Evolutionary conservation across 1,284 basidiomycete species (phyloP), one percentile per base, ranked within the genome.

Genomic region (Rhodotorula sp.): DNA sequence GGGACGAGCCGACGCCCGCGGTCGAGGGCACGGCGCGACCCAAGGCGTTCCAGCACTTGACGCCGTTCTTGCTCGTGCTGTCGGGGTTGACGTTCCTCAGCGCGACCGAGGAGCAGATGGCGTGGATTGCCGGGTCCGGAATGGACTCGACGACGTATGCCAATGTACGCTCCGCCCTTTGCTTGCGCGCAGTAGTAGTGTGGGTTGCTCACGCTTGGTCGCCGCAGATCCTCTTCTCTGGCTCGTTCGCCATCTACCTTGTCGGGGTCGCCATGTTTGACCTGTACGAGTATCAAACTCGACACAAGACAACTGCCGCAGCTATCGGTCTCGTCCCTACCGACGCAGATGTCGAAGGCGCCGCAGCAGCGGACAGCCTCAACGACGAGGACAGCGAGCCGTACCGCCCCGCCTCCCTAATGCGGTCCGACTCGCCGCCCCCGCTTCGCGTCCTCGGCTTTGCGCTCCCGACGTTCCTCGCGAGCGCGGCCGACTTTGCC

Each of bases 61-160:
- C 91, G 21, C 90, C 93, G 54, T 93, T 93, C 80, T 82, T 93
- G 14, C 85, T 93, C 42, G 81, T 85, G 27, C 85, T 90, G 1
- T 84, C 89, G 55, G 89, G 90, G 82, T 84, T 92, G 3, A 82
- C 93, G 17, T 96, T 96, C 85, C 92, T 95, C 87, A 91, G 90
- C 19, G 92, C 89, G 0, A 96, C 93, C 0, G 92, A 96, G 80
- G 93, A 97, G 82, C 91, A 95, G 80, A 83, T 95, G 54, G 79
- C 85, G 48, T 89, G 85, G 73, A 87, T 89, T 19, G 85, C 91
- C 65, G 75, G 78, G 58, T 76, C 53, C 2, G 55, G 66, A 3
- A 74, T 79, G 74, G 73, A 76, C 67, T 57, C 63, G 34, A 74
- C 67, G 10, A 70, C 70, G 5, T 68, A 66, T 74, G 91, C 92